Conservation (phyloP, 345 rosid species). For the Durio zibethinus region DNA sequence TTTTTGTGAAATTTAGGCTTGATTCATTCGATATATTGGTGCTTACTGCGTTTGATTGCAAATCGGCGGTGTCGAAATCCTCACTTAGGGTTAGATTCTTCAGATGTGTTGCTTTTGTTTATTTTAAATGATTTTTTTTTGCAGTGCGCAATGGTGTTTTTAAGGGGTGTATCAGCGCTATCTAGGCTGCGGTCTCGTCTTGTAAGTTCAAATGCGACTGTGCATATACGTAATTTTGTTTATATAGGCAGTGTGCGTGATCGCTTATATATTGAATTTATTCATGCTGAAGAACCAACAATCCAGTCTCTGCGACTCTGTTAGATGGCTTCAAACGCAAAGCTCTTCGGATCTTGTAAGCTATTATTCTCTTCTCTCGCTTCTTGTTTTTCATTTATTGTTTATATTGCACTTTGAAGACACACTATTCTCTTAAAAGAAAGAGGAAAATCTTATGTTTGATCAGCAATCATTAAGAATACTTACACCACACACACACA, state of each 20-base stretch:
- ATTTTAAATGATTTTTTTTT: neutral
- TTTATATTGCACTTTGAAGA: neutral
- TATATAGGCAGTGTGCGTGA: neutral
- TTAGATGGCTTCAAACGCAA: conserved; percentile 91
- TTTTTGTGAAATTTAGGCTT: too few species aligned
- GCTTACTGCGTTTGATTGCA: too few species aligned
- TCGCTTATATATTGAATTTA: neutral
- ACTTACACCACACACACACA: too few species aligned
- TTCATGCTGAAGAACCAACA: conserved; percentile 50
- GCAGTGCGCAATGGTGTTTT: conserved; percentile 57
- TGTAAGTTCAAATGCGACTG: conserved; percentile 34
- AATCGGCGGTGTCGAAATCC: too few species aligned
- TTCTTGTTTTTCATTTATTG: neutral
- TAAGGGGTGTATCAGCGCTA: conserved; percentile 57
- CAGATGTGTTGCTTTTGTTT: too few species aligned
- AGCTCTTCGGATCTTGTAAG: conserved; percentile 63
- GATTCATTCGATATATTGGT: too few species aligned
- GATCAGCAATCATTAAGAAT: neutral
- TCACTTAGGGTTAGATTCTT: too few species aligned
- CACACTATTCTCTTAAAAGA: neutral
- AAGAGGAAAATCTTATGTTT: neutral
- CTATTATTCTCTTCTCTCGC: conserved; percentile 10
- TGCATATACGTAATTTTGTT: neutral
- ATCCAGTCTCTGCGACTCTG: conserved; percentile 53
- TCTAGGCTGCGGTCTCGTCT: conserved; percentile 62